These are phyloP conservation scores for Colletotrichum sp. DNA, from an alignment of 2,329 filamentous ascomycete species.

Conservation along the genomic window DNA sequence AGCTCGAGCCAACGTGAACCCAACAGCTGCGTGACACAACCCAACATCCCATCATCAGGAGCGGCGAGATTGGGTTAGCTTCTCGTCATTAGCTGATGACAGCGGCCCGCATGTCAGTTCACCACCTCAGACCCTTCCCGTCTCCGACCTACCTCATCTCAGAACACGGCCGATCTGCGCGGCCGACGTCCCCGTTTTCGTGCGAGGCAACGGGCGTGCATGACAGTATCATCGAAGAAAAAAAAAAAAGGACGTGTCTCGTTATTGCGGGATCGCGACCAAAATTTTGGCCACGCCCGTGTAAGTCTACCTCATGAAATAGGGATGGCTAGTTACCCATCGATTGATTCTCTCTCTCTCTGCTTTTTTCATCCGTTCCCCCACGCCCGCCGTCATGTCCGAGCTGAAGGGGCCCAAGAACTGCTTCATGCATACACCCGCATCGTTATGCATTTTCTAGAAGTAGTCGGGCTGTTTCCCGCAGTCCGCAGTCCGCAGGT, in stretches of 20 bases:
- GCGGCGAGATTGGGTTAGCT: background rate
- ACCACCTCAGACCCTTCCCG: background rate
- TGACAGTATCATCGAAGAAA: background rate
- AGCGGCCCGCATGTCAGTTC: constrained; percentile 5
- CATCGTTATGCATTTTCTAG: constrained; percentile 9
- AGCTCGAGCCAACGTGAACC: background rate
- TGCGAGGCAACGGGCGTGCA: background rate
- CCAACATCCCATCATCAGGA: background rate
- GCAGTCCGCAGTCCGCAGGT: background rate
- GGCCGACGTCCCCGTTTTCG: background rate
- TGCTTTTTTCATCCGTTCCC: constrained; percentile 3
- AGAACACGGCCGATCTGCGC: background rate
- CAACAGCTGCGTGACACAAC: background rate
- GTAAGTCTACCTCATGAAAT: background rate
- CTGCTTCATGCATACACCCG: constrained; percentile 10
- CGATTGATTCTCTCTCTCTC: background rate
- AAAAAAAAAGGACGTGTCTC: constrained; percentile 2
- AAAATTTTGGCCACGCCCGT: background rate
- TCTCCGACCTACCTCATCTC: background rate
- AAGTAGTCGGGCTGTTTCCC: background rate
- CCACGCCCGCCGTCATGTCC: constrained; percentile 5
- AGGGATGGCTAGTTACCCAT: background rate
- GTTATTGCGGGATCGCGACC: background rate
- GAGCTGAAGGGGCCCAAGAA: constrained; percentile 16
- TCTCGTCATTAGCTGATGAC: background rate